Evolutionary conservation across 2,329 filamentous ascomycete species (phyloP), one percentile per base, ranked within the genome.

Genomic region (Microsporum canis): DNA sequence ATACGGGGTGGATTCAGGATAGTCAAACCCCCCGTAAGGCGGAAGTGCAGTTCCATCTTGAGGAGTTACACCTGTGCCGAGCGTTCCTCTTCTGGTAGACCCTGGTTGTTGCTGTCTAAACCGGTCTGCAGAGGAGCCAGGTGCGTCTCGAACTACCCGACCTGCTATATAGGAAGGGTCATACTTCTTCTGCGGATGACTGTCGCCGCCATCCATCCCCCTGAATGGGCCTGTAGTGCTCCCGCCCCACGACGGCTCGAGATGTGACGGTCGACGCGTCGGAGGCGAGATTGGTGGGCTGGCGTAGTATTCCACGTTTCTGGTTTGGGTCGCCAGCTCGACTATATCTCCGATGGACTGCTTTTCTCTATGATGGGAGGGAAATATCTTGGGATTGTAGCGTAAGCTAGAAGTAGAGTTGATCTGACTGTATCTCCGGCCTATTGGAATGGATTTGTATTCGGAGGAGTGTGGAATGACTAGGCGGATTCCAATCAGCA

Each of bases 121-220:
- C 45, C 68, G 68, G 64, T 74, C 71, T 76, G 68, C 80, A 79
- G 68, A 75, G 72, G 69, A 75, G 69, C 71, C 74, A 76, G 80
- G 74, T 59, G 79, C 73, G 64, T 82, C 76, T 66, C 80, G 78
- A 66, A 79, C 69, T 72, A 72, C 78, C 79, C 74, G 80, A 63
- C 66, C 68, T 61, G 71, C 67, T 70, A 83, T 79, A 76, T 87
- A 86, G 75, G 82, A 78, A 72, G 84, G 80, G 76, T 82, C 80
- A 76, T 88, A 88, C 82, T 87, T 84, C 79, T 88, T 87, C 82
- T 88, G 87, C 79, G 85, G 82, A 71, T 84, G 80, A 72, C 82
- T 84, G 76, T 83, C 83, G 78, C 86, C 84, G 77, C 88, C 85
- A 80, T 92, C 89, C 89, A 94, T 94, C 72, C 84, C 85, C 78